A percentile compares a stretch with the other conserved stretches of the same genome.
phyloP scores from a whole-genome alignment of 108 stramenopile genomes.

The Conticribra guillardii region DNA sequence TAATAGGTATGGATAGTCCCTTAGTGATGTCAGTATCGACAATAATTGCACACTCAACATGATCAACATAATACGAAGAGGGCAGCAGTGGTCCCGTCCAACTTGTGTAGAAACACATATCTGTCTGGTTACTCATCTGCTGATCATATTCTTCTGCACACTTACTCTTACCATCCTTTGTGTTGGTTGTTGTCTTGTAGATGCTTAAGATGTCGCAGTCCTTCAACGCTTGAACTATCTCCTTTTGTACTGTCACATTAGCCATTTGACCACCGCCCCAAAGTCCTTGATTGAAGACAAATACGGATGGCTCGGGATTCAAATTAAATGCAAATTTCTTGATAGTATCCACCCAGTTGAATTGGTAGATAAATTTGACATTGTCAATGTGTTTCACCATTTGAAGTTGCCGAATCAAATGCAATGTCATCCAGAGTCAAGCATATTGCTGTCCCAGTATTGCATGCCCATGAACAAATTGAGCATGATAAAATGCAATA shows the following conservation, averaged over 20 bases:
- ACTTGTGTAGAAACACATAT: neutral
- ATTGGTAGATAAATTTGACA: too few species aligned
- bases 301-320: neutral
- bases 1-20: too few species aligned
- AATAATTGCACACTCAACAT: neutral
- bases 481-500: too few species aligned
- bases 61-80: neutral
- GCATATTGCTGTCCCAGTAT: too few species aligned
- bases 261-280: neutral
- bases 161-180: neutral
- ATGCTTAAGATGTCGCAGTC: neutral
- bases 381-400: too few species aligned
- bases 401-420: too few species aligned
- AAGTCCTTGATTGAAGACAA: neutral
- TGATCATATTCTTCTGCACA: neutral
- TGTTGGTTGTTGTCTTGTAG: neutral
- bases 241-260: neutral
- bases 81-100: neutral
- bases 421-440: too few species aligned
- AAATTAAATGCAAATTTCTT: neutral
- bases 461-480: too few species aligned
- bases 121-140: neutral
- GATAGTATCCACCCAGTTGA: too few species aligned
- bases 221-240: neutral
- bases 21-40: neutral